phyloP scores from a whole-genome alignment of 2,329 filamentous ascomycete genomes.

The Epichloe festucae region DNA sequence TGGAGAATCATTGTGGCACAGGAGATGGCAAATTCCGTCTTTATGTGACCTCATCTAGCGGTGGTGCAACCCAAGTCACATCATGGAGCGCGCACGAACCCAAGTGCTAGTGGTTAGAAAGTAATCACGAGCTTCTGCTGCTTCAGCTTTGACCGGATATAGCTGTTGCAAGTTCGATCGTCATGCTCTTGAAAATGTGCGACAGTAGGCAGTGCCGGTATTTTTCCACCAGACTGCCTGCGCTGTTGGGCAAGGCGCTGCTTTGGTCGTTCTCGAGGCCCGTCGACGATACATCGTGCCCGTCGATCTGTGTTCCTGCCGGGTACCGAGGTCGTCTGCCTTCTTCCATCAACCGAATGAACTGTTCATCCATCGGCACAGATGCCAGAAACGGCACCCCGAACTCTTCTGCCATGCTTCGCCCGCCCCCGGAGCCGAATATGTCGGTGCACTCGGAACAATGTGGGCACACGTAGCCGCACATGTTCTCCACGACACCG shows the following conservation, averaged over 20 bases:
- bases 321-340: slow-evolving; percentile 52
- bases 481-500: slow-evolving; percentile 96
- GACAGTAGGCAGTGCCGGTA: slow-evolving; percentile 60
- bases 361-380: slow-evolving; percentile 86
- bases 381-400: slow-evolving; percentile 70
- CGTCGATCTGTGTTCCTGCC: slow-evolving; percentile 49
- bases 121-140: neutral
- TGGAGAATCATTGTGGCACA: too few relatives aligned
- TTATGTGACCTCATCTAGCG: too few relatives aligned
- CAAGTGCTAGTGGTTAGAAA: neutral
- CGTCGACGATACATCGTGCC: slow-evolving; percentile 32
- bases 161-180: slow-evolving; percentile 17
- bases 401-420: slow-evolving; percentile 81
- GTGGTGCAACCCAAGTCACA: too few relatives aligned
- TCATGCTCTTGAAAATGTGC: slow-evolving; percentile 55
- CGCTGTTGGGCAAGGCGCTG: slow-evolving; percentile 9
- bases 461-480: slow-evolving; percentile 71
- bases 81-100: neutral
- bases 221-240: slow-evolving; percentile 49
- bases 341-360: slow-evolving; percentile 77
- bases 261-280: slow-evolving; percentile 12
- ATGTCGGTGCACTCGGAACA: slow-evolving; percentile 82
- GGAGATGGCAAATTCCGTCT: too few relatives aligned
- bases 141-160: slow-evolving; percentile 1
- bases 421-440: slow-evolving; percentile 92